Base-by-base conservation (phyloP, 192 early-diverging fungal species). In the Tieghemiomyces parasiticus region DNA sequence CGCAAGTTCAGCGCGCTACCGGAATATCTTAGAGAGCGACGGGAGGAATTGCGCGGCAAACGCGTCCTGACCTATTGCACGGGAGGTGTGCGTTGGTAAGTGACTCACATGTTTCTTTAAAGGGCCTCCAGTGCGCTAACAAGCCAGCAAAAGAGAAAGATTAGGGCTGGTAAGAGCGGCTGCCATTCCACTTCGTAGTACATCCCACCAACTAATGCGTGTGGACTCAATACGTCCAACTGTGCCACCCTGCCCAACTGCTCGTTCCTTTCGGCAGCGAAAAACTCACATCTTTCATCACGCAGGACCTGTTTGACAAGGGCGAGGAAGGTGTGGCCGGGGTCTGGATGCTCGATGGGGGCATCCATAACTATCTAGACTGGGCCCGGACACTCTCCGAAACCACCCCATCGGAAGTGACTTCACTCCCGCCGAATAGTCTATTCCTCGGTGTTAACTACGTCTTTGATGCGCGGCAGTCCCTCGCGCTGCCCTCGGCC, bases 51-150 rank as follows among this genome's bases (percentile, higher is more conserved):
- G 33, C 46, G 71, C 1, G 74, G 78, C 10, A 81, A 80, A 56
- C 77, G 69, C 10, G 74, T 87, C n/a, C 60, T 83, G 10, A 81
- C 78, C 3, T 87, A 87, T 59, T 87, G 84, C 49, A 87, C 84
- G 32, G 84, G 84, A 12, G 38, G 38, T 16, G 16, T 44, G 16
- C 38, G 38, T 12, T 44, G 38, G 54, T 77, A 72, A 46, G 68
- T 77, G n/a, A 31, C 45, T 35, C 2, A 32, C 16, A 63, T 14
- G 25, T n/a, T 16, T 51, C 30, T 24, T 3, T 29, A 10, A 26
- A 22, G 30, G 63, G 16, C 28, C 46, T 32, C 9, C 33, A 19
- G 29, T 16, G 8, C 9, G 30, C 51, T 8, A 30, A 30, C 8
- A 53, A 53, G 30, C 9, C 16, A 53, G 16, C 51, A 53, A 8